These are phyloP conservation scores for Globisporangium camurandrum DNA, from an alignment of 352 stramenopile species.

Conservation along the genomic window DNA sequence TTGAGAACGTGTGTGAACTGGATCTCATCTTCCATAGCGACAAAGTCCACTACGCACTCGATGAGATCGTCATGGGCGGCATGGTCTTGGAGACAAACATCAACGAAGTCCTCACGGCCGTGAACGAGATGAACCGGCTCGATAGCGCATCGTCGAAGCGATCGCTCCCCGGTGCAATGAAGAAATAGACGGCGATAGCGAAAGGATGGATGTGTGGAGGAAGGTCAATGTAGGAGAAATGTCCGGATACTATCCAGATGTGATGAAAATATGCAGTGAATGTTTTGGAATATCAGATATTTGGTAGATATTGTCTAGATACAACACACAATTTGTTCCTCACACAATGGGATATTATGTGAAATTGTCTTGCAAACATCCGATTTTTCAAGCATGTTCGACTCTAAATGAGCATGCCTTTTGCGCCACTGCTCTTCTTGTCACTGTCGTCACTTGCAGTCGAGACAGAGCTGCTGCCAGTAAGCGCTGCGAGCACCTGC, in stretches of 20 bases:
- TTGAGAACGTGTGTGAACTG: constrained; percentile 99
- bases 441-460: constrained; percentile 17
- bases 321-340: too few species aligned
- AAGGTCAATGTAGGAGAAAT: too few species aligned
- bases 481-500: constrained; percentile 22
- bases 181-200: constrained; percentile 30
- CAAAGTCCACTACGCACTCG: constrained; percentile 95
- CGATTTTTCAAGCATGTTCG: too few species aligned
- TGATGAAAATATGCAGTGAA: too few species aligned
- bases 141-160: constrained; percentile 79
- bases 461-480: too few species aligned
- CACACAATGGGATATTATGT: too few species aligned
- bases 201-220: background rate
- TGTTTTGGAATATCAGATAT: too few species aligned
- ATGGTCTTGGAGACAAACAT: constrained; percentile 99
- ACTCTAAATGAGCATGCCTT: constrained; percentile 62
- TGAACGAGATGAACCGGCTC: constrained; percentile 96
- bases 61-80: constrained; percentile 99
- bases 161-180: constrained; percentile 62
- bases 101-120: constrained; percentile 93
- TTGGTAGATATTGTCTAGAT: too few species aligned
- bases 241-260: too few species aligned
- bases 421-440: constrained; percentile 20
- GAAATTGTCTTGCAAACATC: too few species aligned
- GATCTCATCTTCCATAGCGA: constrained; percentile 99